phyloP scores from a whole-genome alignment of 139 green algal genomes.

The Coelastrella sp. region DNA sequence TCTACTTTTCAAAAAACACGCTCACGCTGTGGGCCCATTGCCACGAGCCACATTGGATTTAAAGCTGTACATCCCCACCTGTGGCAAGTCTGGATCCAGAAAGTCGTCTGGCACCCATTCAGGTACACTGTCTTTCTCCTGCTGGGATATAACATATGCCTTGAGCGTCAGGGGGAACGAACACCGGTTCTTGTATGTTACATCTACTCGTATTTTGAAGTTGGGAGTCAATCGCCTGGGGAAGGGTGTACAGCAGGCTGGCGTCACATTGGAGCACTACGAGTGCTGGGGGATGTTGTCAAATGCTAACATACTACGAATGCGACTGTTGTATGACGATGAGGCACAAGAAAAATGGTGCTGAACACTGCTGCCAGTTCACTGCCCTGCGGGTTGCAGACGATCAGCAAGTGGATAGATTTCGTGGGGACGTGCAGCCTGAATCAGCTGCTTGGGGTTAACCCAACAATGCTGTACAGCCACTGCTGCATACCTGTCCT shows the following conservation, averaged over 20 bases:
- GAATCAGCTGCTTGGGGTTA: no score
- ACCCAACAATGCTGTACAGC: background rate
- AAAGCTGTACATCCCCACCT: background rate
- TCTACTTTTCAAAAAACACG: no score
- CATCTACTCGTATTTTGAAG: conserved; percentile 71
- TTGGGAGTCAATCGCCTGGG: conserved; percentile 64
- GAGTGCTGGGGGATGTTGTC: no score
- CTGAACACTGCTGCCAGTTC: no score
- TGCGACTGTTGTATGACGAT: no score
- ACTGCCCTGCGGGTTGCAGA: no score
- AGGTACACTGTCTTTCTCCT: conserved; percentile 70
- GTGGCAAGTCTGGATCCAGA: conserved; percentile 47
- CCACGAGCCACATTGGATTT: no score
- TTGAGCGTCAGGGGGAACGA: conserved; percentile 65
- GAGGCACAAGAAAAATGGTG: no score
- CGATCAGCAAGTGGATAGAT: no score
- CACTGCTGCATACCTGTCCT: conserved; percentile 62
- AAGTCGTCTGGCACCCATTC: conserved; percentile 63
- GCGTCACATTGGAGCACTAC: background rate
- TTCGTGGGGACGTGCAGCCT: no score
- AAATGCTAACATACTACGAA: no score
- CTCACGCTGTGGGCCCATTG: no score
- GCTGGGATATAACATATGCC: conserved; percentile 66
- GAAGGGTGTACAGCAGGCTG: background rate
- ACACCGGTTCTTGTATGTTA: conserved; percentile 53